Conservation (phyloP, 495 filamentous ascomycete genomes). For the Hyaloscypha bicolor region DNA sequence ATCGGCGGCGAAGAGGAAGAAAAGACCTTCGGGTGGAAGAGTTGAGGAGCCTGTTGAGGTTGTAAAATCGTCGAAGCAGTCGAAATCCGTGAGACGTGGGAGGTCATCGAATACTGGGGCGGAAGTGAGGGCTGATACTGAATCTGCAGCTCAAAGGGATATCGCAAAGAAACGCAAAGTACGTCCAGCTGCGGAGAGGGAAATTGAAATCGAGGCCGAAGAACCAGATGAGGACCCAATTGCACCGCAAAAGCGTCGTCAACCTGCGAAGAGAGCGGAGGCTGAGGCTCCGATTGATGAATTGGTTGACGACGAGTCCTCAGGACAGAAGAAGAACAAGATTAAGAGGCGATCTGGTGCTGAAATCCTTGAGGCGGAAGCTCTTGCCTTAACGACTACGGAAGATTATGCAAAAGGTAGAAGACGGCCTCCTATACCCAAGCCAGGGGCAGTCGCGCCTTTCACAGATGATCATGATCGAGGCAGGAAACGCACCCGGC, state of each 20-base stretch:
- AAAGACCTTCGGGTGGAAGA: neutral
- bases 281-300: neutral
- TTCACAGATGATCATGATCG: neutral
- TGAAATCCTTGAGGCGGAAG: neutral
- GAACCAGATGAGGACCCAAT: neutral
- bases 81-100: conserved; percentile 7
- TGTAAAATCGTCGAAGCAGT: neutral
- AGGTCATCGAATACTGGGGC: conserved; percentile 19
- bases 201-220: neutral
- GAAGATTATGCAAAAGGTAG: neutral
- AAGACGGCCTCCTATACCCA: neutral
- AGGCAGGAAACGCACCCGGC: conserved; percentile 1
- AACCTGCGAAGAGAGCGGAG: neutral
- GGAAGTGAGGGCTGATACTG: neutral
- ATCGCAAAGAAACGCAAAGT: neutral
- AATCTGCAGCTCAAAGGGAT: neutral
- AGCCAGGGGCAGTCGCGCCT: neutral
- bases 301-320: neutral
- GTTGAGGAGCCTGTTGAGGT: neutral
- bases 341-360: neutral
- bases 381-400: neutral
- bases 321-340: neutral
- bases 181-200: neutral
- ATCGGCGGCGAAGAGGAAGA: neutral
- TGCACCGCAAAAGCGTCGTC: neutral